Evolutionary conservation across 306 rosid species (phyloP).

Genomic region (Sicyos edulis): DNA sequence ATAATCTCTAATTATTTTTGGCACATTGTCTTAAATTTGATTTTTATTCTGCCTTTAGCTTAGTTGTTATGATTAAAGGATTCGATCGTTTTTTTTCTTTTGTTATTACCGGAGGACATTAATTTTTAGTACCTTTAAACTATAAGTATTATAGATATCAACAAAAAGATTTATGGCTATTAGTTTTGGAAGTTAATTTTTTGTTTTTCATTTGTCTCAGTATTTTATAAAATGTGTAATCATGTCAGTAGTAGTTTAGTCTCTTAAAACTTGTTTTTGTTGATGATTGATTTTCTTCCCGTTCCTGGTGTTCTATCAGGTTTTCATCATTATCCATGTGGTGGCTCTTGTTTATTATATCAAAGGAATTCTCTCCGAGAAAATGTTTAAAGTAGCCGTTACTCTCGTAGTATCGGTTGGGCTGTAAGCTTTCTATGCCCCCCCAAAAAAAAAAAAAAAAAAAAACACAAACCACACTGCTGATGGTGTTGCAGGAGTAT

Average conservation of each 20-base stretch:
- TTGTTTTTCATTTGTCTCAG: neutral
- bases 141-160: neutral
- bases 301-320: constrained; percentile 42
- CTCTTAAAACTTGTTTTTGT: constrained; percentile 4
- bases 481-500: constrained; percentile 20
- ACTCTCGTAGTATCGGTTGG: constrained; percentile 78
- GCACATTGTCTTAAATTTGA: neutral
- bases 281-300: constrained; percentile 25
- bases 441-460: neutral
- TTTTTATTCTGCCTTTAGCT: neutral
- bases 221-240: neutral
- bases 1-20: neutral
- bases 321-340: constrained; percentile 88
- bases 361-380: constrained; percentile 78
- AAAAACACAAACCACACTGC: constrained; percentile 10
- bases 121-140: neutral
- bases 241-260: constrained; percentile 1
- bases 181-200: neutral
- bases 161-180: neutral
- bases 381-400: constrained; percentile 91
- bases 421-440: constrained; percentile 50
- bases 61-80: neutral
- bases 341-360: constrained; percentile 93
- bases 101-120: constrained; percentile 4
- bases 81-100: neutral